phyloP scores from a whole-genome alignment of 805 yeast genomes.

The Barnettozyma siamensis region DNA sequence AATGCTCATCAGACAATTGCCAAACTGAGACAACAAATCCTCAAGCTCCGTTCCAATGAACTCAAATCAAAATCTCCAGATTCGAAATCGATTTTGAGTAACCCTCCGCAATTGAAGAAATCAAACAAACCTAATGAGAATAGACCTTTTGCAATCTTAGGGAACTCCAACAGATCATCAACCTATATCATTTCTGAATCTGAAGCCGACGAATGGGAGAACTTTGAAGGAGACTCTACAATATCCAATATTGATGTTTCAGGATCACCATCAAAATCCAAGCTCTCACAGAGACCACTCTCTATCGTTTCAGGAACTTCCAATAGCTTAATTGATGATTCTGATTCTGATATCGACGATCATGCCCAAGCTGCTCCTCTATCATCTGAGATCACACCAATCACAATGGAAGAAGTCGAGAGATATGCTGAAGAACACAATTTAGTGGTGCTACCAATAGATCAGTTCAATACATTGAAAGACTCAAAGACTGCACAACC shows the following conservation, averaged over 20 bases:
- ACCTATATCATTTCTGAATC: slow-evolving; percentile 20
- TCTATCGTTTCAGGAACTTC: slow-evolving; percentile 13
- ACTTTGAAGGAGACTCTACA: slow-evolving; percentile 22
- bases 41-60: slow-evolving; percentile 24
- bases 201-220: slow-evolving; percentile 26
- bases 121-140: slow-evolving; percentile 8
- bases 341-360: slow-evolving; percentile 24
- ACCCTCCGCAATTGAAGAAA: slow-evolving; percentile 10
- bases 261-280: slow-evolving; percentile 13
- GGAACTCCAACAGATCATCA: slow-evolving; percentile 22
- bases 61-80: slow-evolving; percentile 17
- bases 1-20: slow-evolving; percentile 60
- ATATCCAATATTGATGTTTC: slow-evolving; percentile 5
- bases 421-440: slow-evolving; percentile 27
- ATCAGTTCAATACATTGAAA: slow-evolving; percentile 15
- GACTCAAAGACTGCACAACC: slow-evolving; percentile 26
- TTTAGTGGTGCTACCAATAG: slow-evolving; percentile 23
- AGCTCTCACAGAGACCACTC: slow-evolving; percentile 10
- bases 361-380: slow-evolving; percentile 16
- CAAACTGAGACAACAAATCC: slow-evolving; percentile 42
- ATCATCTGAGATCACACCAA: slow-evolving; percentile 17
- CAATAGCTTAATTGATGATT: slow-evolving; percentile 16
- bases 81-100: slow-evolving; percentile 8
- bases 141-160: slow-evolving; percentile 17
- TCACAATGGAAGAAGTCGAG: slow-evolving; percentile 24